Evolutionary conservation across 1,139 yeast genomes (phyloP).

Genomic region (Geotrichum citri-aurantii): DNA sequence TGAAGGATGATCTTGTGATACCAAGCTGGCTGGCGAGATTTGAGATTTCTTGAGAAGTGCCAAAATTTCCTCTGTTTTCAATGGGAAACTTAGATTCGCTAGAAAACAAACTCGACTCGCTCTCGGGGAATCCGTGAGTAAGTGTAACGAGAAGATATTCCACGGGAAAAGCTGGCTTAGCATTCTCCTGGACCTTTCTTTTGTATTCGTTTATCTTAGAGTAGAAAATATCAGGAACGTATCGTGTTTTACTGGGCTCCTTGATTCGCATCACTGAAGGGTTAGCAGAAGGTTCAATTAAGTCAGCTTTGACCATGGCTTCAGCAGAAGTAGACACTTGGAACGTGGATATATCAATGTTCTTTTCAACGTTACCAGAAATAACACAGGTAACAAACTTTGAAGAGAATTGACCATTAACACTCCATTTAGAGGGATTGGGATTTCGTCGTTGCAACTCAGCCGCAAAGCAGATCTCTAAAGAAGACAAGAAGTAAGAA

Average conservation of each 20-base stretch:
- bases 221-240: conserved; percentile 92
- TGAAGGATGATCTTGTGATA: conserved; percentile 37
- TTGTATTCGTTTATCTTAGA: conserved; percentile 84
- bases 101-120: conserved; percentile 44
- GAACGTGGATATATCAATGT: conserved; percentile 84
- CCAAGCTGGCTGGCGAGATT: conserved; percentile 47
- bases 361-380: conserved; percentile 79
- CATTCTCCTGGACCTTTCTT: conserved; percentile 77
- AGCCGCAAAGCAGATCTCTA: conserved; percentile 85
- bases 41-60: conserved; percentile 63
- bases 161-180: conserved; percentile 94
- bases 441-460: conserved; percentile 63
- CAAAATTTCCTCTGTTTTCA: conserved; percentile 72
- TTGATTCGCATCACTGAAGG: conserved; percentile 84
- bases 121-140: conserved; percentile 86
- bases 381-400: conserved; percentile 91
- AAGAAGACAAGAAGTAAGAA: conserved; percentile 78
- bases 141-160: conserved; percentile 84
- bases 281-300: conserved; percentile 82
- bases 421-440: conserved; percentile 61
- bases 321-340: conserved; percentile 89
- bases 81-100: conserved; percentile 51
- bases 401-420: conserved; percentile 68
- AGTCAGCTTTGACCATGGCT: conserved; percentile 78
- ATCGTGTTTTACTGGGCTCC: conserved; percentile 61